A percentile compares a stretch with the other conserved stretches of the same genome.
Evolutionary conservation across 768 basidiomycete species (phyloP).

Genomic region (Lactarius hatsudake): DNA sequence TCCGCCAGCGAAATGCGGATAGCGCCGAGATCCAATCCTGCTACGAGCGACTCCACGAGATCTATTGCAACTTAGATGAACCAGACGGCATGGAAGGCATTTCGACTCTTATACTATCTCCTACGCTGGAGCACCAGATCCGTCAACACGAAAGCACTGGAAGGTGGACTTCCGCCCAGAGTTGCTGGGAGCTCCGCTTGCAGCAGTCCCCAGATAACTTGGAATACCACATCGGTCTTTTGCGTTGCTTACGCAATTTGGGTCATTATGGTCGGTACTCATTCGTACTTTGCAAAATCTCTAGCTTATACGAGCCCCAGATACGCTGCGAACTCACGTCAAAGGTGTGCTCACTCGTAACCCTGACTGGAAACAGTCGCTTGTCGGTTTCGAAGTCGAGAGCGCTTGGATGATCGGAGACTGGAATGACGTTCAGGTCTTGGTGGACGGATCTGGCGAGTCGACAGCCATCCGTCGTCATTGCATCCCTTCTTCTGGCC

Average conservation of each 20-base stretch:
- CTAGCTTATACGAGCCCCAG: slow-evolving; percentile 40
- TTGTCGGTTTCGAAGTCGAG: slow-evolving; percentile 86
- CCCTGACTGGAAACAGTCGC: slow-evolving; percentile 73
- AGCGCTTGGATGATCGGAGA: slow-evolving; percentile 96
- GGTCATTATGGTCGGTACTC: slow-evolving; percentile 86
- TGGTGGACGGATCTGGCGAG: slow-evolving; percentile 50
- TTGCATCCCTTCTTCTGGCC: slow-evolving; percentile 78
- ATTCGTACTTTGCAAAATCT: background rate
- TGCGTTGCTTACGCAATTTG: slow-evolving; percentile 88
- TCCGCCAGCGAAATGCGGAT: slow-evolving; percentile 40
- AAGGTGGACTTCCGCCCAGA: slow-evolving; percentile 96
- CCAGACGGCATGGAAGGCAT: slow-evolving; percentile 99
- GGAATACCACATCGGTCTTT: slow-evolving; percentile 81
- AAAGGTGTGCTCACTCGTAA: slow-evolving; percentile 82
- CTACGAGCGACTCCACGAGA: slow-evolving; percentile 91
- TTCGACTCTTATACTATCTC: slow-evolving; percentile 82
- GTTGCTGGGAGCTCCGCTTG: slow-evolving; percentile 96
- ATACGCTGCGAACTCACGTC: slow-evolving; percentile 93
- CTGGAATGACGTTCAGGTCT: slow-evolving; percentile 75
- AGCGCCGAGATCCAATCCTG: slow-evolving; percentile 57
- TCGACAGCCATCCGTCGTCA: slow-evolving; percentile 62
- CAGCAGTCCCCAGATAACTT: slow-evolving; percentile 90
- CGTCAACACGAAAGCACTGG: slow-evolving; percentile 97
- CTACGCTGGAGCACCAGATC: slow-evolving; percentile 93
- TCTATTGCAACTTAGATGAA: slow-evolving; percentile 94